Evolutionary conservation across 495 filamentous ascomycete genomes (phyloP).

Genomic region (Aspergillus bridgeri): DNA sequence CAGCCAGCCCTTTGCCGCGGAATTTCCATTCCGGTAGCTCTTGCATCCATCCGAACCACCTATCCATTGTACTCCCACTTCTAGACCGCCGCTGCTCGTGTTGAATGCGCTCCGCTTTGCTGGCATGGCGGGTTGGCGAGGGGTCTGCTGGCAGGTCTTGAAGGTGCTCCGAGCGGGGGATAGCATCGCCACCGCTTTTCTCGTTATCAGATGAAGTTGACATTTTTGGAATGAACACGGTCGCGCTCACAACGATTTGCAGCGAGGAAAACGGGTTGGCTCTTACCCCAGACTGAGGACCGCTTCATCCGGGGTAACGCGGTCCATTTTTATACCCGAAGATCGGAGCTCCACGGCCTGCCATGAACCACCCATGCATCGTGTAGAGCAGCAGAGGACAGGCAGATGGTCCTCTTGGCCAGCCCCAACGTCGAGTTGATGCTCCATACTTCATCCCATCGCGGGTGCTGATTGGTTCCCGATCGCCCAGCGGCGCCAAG

Average conservation of each 20-base stretch:
- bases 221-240: not conserved
- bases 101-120: conserved; percentile 2
- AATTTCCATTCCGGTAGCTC: conserved; percentile 3
- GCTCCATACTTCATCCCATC: not conserved
- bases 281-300: not conserved
- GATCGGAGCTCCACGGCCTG: not conserved
- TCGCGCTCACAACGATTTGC: not conserved
- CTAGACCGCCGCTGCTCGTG: not conserved
- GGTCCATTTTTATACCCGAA: not conserved
- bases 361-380: not conserved
- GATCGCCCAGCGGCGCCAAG: not conserved
- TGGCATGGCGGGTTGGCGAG: not conserved
- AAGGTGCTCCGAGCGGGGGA: conserved; percentile 2
- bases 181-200: not conserved
- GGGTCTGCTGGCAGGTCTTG: not conserved
- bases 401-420: not conserved
- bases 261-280: not conserved
- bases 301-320: not conserved
- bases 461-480: not conserved
- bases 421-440: not conserved
- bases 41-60: conserved; percentile 2
- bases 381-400: not conserved
- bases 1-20: not conserved
- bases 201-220: not conserved
- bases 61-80: not conserved